Percentiles rank a stretch among this genome's conserved stretches.
These are phyloP conservation scores for Tuber microsphaerosporum DNA, from an alignment of 495 filamentous ascomycete species.

Conservation along the genomic window DNA sequence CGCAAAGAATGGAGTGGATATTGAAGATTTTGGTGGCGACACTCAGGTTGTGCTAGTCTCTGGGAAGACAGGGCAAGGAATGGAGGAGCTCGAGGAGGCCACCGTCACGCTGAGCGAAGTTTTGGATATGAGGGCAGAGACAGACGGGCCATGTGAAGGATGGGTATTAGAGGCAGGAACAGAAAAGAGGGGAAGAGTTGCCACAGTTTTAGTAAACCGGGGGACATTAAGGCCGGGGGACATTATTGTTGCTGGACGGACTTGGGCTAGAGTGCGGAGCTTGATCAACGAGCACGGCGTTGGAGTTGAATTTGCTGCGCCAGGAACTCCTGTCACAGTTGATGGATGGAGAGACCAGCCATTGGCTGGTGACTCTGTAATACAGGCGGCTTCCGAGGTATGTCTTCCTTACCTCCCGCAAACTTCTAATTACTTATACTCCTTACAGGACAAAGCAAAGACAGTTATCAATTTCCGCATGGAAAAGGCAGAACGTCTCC, in stretches of 20 bases:
- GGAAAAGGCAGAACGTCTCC: conserved; percentile 54
- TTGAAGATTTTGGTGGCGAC: conserved; percentile 93
- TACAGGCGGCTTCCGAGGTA: conserved; percentile 68
- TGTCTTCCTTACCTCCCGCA: neutral
- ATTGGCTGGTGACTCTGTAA: conserved; percentile 74
- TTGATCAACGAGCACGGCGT: conserved; percentile 79
- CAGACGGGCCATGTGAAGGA: conserved; percentile 71
- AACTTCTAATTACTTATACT: neutral
- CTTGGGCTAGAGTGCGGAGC: conserved; percentile 74
- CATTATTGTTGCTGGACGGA: conserved; percentile 76
- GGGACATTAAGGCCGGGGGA: conserved; percentile 79
- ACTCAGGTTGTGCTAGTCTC: conserved; percentile 84
- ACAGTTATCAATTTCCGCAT: conserved; percentile 68
- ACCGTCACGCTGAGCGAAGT: conserved; percentile 76
- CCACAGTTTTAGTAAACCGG: conserved; percentile 78
- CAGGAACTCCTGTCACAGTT: conserved; percentile 83
- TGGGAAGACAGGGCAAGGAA: conserved; percentile 88
- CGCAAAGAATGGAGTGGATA: conserved; percentile 72
- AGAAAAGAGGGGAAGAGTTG: conserved; percentile 76
- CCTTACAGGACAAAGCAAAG: conserved; percentile 57
- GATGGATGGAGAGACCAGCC: conserved; percentile 92
- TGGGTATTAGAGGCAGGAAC: conserved; percentile 93
- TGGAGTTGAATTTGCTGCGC: conserved; percentile 63
- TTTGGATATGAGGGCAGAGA: conserved; percentile 78
- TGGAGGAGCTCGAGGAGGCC: conserved; percentile 86